Evolutionary conservation across 1,284 basidiomycete species (phyloP), one percentile per base, ranked within the genome.

Genomic region (Trichosporon coremiiforme): DNA sequence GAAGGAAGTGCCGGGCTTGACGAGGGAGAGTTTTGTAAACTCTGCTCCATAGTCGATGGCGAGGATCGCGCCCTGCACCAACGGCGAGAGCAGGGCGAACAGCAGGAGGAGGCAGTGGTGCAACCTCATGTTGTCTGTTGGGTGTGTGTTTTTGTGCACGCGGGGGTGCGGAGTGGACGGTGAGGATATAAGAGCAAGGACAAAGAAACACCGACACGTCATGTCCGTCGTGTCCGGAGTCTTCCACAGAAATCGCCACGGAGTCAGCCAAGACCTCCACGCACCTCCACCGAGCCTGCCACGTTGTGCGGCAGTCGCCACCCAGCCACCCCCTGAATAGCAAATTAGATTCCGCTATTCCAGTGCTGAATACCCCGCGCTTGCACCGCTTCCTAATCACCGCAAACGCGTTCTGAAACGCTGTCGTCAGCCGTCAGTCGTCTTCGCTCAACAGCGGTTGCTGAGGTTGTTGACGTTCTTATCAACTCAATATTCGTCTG

Each of bases 1-100:
- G 78, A 99, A 97, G 1, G 96, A 95, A 66, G 93, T 86, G 53
- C 95, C 96, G 0, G 96, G 96, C 80, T 96, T 96, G 88, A 99
- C 92, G 72, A 99, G 86, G 8, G 95, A 95, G 33, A 94, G 92
- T 84, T 98, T 99, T 79, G 94, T 96, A 87, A 90, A 94, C 85
- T 98, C 95, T 53, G 92, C 89, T 80, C 95, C 95, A 88, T 95
- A 96, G 88, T 98, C 95, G 78, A 98, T 93, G 29, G 94, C 93
- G 66, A 98, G 88, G 15, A 97, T 87, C 4, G 85, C 83, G 1
- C 83, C 84, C 36, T 76, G 75, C 8, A 82, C 78, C 0, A 77
- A 74, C 0, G 81, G 82, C 0, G 76, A 73, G 15, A 81, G 74
- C 10, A 80, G 70, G 15, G 80, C 73, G 22, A 82, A 73, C 9